Conservation (phyloP, 768 basidiomycete genomes). For the Pulveroboletus sp. region DNA sequence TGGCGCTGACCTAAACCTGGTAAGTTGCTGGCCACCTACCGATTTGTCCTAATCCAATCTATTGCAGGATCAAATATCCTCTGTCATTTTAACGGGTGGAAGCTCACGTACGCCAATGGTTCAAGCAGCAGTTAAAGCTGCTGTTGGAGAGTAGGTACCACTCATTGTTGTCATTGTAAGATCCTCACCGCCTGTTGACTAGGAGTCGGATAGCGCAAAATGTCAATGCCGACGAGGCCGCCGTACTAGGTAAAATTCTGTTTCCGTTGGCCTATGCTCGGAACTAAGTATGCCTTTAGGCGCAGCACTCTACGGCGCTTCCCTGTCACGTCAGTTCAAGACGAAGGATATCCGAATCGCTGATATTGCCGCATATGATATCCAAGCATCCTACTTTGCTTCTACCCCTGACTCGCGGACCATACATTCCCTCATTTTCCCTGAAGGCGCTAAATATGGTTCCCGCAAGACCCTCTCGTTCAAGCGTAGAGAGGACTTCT, state of each 20-base stretch:
- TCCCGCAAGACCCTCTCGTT: constrained; percentile 86
- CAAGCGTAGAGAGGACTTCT: constrained; percentile 82
- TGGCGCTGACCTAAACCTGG: constrained; percentile 64
- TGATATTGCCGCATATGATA: constrained; percentile 71
- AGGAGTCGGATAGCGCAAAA: constrained; percentile 88
- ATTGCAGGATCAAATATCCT: constrained; percentile 72
- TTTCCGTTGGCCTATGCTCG: not conserved
- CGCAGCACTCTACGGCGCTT: constrained; percentile 89
- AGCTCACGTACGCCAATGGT: constrained; percentile 90
- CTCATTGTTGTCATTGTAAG: not conserved
- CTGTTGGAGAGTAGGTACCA: constrained; percentile 71
- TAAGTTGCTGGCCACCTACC: constrained; percentile 29
- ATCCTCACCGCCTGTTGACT: not conserved
- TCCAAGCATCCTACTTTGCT: constrained; percentile 77
- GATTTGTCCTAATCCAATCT: not conserved
- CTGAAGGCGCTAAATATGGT: constrained; percentile 70
- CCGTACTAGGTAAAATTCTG: constrained; percentile 64
- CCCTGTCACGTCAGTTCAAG: constrained; percentile 85
- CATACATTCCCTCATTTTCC: constrained; percentile 77
- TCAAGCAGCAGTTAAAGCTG: constrained; percentile 71
- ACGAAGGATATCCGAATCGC: constrained; percentile 89
- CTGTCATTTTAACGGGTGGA: constrained; percentile 93
- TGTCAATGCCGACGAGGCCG: constrained; percentile 96
- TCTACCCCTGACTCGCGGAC: constrained; percentile 55
- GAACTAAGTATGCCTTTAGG: constrained; percentile 33